Percentiles rank a stretch among this genome's conserved stretches.
phyloP scores from a whole-genome alignment of 1,284 basidiomycete species.

The Fomitopsis palustris region DNA sequence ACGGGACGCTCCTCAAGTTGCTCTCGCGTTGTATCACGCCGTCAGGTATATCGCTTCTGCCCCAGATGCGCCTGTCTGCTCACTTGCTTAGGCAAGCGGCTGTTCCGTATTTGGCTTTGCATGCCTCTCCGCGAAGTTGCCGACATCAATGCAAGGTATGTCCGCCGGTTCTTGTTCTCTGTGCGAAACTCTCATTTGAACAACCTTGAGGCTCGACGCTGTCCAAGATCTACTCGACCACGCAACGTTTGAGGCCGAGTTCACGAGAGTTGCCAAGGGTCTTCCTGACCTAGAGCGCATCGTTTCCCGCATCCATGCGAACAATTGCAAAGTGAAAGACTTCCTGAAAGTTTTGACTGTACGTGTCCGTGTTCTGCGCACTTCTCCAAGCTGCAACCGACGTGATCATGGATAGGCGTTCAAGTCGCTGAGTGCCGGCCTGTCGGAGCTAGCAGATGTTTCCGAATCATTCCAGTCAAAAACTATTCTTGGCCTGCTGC shows the following conservation, averaged over 20 bases:
- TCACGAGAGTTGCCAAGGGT: conserved; percentile 72
- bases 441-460: conserved; percentile 59
- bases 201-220: conserved; percentile 73
- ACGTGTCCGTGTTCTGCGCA: conserved; percentile 18
- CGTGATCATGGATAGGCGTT: conserved; percentile 57
- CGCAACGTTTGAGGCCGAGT: conserved; percentile 71
- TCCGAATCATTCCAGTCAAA: conserved; percentile 75
- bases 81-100: conserved; percentile 67
- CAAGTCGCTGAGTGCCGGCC: conserved; percentile 63
- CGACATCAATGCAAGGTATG: conserved; percentile 85
- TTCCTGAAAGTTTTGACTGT: conserved; percentile 82
- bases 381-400: conserved; percentile 1
- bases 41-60: conserved; percentile 57
- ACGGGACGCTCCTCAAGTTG: conserved; percentile 82
- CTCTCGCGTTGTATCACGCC: conserved; percentile 87
- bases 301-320: conserved; percentile 91
- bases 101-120: conserved; percentile 94
- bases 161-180: conserved; percentile 7
- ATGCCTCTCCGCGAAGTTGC: conserved; percentile 78
- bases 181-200: not conserved
- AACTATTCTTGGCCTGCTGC: conserved; percentile 70
- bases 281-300: conserved; percentile 92
- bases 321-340: conserved; percentile 81
- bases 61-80: not conserved
- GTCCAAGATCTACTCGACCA: conserved; percentile 85